A percentile compares a stretch with the other conserved stretches of the same genome.
Conservation (phyloP, 2,329 filamentous ascomycete genomes). For the Lomentospora prolificans region DNA sequence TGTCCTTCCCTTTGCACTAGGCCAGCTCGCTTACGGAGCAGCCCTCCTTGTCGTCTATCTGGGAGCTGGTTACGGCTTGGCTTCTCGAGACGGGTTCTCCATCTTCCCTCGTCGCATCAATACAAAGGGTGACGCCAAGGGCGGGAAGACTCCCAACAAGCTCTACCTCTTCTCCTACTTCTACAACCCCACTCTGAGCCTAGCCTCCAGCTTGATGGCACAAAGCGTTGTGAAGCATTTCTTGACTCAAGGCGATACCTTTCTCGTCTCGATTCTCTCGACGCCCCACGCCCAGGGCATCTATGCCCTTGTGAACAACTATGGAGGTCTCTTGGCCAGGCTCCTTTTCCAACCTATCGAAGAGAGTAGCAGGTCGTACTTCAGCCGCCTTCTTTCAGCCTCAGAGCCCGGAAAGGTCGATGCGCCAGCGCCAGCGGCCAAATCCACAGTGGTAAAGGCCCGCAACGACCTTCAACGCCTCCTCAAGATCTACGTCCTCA, state of each 20-base stretch:
- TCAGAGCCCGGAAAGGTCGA: conserved; percentile 12
- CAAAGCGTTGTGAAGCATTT: conserved; percentile 89
- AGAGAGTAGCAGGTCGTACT: conserved; percentile 83
- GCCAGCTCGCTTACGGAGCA: conserved; percentile 68
- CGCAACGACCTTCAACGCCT: conserved; percentile 50
- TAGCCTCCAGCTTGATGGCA: conserved; percentile 74
- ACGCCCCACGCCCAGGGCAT: conserved; percentile 74
- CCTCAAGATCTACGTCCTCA: conserved; percentile 62
- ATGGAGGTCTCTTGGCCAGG: conserved; percentile 78
- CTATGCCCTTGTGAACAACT: conserved; percentile 91
- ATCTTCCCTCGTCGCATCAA: conserved; percentile 39
- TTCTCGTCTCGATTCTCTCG: conserved; percentile 72
- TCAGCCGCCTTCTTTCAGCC: conserved; percentile 62
- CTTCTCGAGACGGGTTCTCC: conserved; percentile 54
- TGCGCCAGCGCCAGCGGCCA: conserved; percentile 6
- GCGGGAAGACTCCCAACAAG: conserved; percentile 7
- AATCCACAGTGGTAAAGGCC: conserved; percentile 23
- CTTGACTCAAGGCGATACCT: conserved; percentile 86
- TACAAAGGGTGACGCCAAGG: background rate
- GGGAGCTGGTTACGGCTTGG: conserved; percentile 46
- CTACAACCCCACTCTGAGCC: conserved; percentile 56
- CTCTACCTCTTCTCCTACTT: conserved; percentile 51
- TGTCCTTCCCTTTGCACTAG: conserved; percentile 79
- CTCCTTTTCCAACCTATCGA: conserved; percentile 92
- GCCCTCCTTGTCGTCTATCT: conserved; percentile 62